Evolutionary conservation across 2,329 filamentous ascomycete genomes (phyloP).

Genomic region (Cytospora piceicola): DNA sequence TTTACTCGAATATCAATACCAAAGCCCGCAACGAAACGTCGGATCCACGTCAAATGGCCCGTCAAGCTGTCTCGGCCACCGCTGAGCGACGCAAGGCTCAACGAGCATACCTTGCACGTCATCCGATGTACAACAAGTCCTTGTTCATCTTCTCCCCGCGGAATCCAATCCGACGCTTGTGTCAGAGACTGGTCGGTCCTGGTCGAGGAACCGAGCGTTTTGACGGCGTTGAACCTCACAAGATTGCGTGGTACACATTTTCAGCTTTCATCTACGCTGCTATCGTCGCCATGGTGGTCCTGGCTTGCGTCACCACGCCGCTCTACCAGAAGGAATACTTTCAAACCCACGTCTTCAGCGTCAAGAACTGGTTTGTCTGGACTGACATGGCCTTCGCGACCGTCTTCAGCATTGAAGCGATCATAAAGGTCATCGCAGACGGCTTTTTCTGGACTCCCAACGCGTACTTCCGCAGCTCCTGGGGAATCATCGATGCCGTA

Average conservation of each 20-base stretch:
- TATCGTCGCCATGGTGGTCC: constrained; percentile 96
- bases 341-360: constrained; percentile 56
- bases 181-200: constrained; percentile 88
- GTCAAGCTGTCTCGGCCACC: constrained; percentile 83
- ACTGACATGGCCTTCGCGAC: constrained; percentile 87
- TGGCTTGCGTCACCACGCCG: constrained; percentile 93
- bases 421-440: constrained; percentile 93
- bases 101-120: constrained; percentile 82
- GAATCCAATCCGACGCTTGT: constrained; percentile 79
- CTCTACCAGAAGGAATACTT: constrained; percentile 92
- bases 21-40: constrained; percentile 75
- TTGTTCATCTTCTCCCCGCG: constrained; percentile 82
- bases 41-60: constrained; percentile 86
- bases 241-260: constrained; percentile 88
- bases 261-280: constrained; percentile 92
- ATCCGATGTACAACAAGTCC: constrained; percentile 91
- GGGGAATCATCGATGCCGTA: constrained; percentile 93
- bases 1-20: constrained; percentile 78
- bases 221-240: constrained; percentile 87
- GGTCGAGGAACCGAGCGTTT: constrained; percentile 85
- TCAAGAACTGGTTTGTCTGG: constrained; percentile 91
- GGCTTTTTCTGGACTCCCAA: constrained; percentile 97
- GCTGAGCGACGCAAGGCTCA: constrained; percentile 85
- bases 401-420: constrained; percentile 82
- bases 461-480: constrained; percentile 93